A percentile compares a stretch with the other conserved stretches of the same genome.
phyloP scores from a whole-genome alignment of 345 rosid species.

The Noccaea bulbosa region DNA sequence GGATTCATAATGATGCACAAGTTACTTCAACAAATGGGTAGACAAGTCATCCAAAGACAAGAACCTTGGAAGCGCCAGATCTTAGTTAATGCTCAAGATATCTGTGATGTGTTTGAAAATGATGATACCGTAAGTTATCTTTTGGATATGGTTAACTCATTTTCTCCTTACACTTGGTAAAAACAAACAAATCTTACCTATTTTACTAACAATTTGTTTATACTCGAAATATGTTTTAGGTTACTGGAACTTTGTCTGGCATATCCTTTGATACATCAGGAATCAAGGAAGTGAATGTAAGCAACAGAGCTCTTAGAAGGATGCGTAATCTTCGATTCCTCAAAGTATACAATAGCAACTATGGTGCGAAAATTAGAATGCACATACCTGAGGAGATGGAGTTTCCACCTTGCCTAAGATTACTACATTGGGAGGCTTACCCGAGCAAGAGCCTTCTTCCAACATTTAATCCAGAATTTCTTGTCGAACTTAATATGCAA shows the following conservation, averaged over 20 bases:
- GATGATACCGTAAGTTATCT: conserved; percentile 22
- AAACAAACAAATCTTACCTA: not conserved
- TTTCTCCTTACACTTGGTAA: not conserved
- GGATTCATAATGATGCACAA: conserved; percentile 35
- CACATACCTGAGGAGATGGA: conserved; percentile 11
- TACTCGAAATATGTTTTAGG: conserved; percentile 23
- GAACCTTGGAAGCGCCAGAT: conserved; percentile 30
- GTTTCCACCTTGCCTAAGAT: conserved; percentile 13
- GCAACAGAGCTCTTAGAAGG: not conserved
- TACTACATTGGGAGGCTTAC: conserved; percentile 34
- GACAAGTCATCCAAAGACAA: conserved; percentile 16
- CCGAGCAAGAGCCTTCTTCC: conserved; percentile 34
- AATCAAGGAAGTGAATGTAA: not conserved
- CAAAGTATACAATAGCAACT: conserved; percentile 1
- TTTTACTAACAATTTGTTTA: not conserved
- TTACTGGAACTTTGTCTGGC: conserved; percentile 7
- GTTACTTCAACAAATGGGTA: conserved; percentile 41
- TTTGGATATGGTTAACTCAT: not conserved
- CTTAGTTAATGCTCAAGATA: conserved; percentile 22
- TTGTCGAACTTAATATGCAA: conserved; percentile 22
- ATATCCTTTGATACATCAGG: conserved; percentile 22
- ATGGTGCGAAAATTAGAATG: not conserved
- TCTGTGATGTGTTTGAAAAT: conserved; percentile 28
- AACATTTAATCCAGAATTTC: not conserved
- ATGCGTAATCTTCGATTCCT: conserved; percentile 41